These are phyloP conservation scores for Eleusine indica DNA, from an alignment of 176 grass and related monocot genomes.

Conservation along the genomic window DNA sequence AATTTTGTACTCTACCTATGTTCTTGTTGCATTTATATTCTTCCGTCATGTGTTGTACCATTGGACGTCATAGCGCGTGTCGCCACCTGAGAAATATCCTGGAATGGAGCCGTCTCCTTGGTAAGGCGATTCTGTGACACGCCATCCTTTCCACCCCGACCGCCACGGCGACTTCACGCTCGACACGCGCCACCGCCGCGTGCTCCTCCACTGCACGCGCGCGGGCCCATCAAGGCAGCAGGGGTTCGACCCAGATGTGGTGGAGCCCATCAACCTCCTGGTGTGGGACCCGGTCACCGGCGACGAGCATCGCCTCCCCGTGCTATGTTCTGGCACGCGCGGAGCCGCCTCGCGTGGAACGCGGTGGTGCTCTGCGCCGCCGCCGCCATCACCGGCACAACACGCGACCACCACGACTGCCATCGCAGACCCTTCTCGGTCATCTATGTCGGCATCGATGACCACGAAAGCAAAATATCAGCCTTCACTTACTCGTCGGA, in stretches of 20 bases:
- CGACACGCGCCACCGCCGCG: slow-evolving; percentile 1
- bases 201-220: not conserved
- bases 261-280: too few relatives aligned
- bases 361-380: not conserved
- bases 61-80: too few relatives aligned
- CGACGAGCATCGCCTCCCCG: not conserved
- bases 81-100: too few relatives aligned
- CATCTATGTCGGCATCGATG: not conserved
- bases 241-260: too few relatives aligned
- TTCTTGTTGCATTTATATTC: too few relatives aligned
- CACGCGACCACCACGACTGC: not conserved
- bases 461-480: not conserved
- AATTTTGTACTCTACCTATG: too few relatives aligned
- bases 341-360: not conserved
- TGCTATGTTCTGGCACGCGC: not conserved
- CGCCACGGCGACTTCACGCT: not conserved
- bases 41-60: too few relatives aligned
- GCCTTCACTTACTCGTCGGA: not conserved
- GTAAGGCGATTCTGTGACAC: too few relatives aligned
- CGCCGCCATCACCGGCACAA: too few relatives aligned
- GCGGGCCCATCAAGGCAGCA: too few relatives aligned
- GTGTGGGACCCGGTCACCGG: not conserved
- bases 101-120: too few relatives aligned
- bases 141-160: not conserved
- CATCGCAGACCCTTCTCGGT: not conserved